Conservation (phyloP, 805 yeast genomes). For the Lachancea nothofagi region DNA sequence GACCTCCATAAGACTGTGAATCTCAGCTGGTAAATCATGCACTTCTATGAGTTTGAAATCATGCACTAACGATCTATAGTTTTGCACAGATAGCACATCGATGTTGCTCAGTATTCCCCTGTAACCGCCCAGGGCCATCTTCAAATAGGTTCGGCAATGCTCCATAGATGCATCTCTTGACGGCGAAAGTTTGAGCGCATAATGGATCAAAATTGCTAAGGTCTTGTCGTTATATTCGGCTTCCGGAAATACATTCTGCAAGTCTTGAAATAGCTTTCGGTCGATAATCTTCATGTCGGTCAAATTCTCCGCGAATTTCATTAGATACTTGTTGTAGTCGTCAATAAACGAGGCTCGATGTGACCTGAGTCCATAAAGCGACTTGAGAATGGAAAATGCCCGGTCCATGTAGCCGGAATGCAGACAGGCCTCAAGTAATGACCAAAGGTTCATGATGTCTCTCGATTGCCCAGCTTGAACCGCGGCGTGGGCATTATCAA, state of each 20-base stretch:
- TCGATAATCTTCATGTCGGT: constrained; percentile 38
- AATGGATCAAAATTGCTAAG: constrained; percentile 51
- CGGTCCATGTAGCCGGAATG: constrained; percentile 59
- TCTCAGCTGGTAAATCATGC: constrained; percentile 24
- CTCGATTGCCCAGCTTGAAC: constrained; percentile 33
- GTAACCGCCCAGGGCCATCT: constrained; percentile 17
- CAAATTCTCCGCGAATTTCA: constrained; percentile 15
- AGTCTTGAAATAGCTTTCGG: constrained; percentile 35
- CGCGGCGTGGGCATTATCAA: constrained; percentile 23
- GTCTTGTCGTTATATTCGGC: constrained; percentile 49
- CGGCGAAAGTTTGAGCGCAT: constrained; percentile 31
- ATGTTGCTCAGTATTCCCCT: constrained; percentile 22
- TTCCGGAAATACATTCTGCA: constrained; percentile 36
- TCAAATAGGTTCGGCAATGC: constrained; percentile 18
- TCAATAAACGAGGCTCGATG: constrained; percentile 48
- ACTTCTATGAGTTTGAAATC: constrained; percentile 31
- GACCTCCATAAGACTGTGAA: constrained; percentile 18
- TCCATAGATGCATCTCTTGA: constrained; percentile 6
- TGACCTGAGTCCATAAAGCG: constrained; percentile 48
- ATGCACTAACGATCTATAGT: constrained; percentile 35
- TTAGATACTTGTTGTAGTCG: constrained; percentile 62
- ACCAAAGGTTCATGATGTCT: constrained; percentile 64
- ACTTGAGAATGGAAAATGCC: constrained; percentile 61
- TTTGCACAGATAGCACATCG: constrained; percentile 26
- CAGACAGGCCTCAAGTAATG: constrained; percentile 72